A percentile compares a stretch with the other conserved stretches of the same genome.
Evolutionary conservation across 768 basidiomycete genomes (phyloP).

Genomic region (Suillus ampliporus): DNA sequence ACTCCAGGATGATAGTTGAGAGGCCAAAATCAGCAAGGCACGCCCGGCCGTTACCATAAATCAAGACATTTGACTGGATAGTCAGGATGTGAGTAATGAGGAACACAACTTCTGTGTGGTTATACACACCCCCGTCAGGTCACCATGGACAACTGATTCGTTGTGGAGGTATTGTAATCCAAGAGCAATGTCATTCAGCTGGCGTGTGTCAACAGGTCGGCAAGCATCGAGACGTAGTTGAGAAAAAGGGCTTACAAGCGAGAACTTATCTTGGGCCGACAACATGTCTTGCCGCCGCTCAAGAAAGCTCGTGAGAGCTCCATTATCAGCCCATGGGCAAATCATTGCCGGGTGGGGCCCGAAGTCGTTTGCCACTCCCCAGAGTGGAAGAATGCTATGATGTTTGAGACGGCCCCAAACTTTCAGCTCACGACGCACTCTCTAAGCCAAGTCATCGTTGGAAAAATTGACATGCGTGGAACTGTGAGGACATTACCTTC

Average conservation of each 20-base stretch:
- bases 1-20: slow-evolving; percentile 45
- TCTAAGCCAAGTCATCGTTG: slow-evolving; percentile 8
- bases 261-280: slow-evolving; percentile 17
- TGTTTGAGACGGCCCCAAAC: slow-evolving; percentile 29
- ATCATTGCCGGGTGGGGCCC: slow-evolving; percentile 28
- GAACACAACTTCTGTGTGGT: too few species aligned
- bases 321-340: slow-evolving; percentile 27
- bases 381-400: slow-evolving; percentile 26
- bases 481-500: slow-evolving; percentile 13
- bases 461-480: not conserved
- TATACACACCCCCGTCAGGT: slow-evolving; percentile 11
- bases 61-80: slow-evolving; percentile 28
- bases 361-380: slow-evolving; percentile 25
- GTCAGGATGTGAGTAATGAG: not conserved
- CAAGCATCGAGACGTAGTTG: not conserved
- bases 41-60: slow-evolving; percentile 44
- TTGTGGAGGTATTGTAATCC: slow-evolving; percentile 20
- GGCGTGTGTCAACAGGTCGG: not conserved
- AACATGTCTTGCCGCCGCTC: slow-evolving; percentile 13
- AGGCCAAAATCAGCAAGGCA: slow-evolving; percentile 52
- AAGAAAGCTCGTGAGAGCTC: slow-evolving; percentile 20
- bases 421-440: slow-evolving; percentile 26
- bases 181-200: slow-evolving; percentile 17
- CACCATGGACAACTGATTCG: slow-evolving; percentile 12
- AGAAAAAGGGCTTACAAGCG: slow-evolving; percentile 19